phyloP scores from a whole-genome alignment of 2,329 filamentous ascomycete species.

The Neophaeococcomyces aloes region DNA sequence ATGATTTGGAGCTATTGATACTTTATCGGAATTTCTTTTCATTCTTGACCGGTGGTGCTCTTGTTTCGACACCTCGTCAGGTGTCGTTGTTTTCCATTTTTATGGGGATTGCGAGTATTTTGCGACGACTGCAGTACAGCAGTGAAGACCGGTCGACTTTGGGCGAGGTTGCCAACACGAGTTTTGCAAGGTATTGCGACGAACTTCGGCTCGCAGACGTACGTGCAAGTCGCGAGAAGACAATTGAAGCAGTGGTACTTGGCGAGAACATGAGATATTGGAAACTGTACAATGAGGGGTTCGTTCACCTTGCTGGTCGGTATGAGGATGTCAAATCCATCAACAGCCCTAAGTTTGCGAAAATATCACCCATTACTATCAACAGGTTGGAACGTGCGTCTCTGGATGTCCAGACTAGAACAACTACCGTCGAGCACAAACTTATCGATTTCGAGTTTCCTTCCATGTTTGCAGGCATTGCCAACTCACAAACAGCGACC shows the following conservation, averaged over 20 bases:
- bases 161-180: constrained; percentile 47
- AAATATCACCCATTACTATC: constrained; percentile 60
- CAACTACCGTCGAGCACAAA: constrained; percentile 58
- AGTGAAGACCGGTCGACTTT: constrained; percentile 55
- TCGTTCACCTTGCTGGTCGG: constrained; percentile 82
- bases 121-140: constrained; percentile 49
- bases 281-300: constrained; percentile 79
- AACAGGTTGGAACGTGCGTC: constrained; percentile 74
- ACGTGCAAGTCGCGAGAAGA: constrained; percentile 72
- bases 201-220: constrained; percentile 71
- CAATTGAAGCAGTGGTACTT: constrained; percentile 76
- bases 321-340: constrained; percentile 61
- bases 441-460: constrained; percentile 89
- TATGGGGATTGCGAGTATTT: constrained; percentile 47
- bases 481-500: constrained; percentile 65
- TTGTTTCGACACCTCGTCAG: constrained; percentile 48
- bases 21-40: constrained; percentile 54
- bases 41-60: constrained; percentile 51
- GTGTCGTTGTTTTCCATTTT: constrained; percentile 50
- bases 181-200: constrained; percentile 54
- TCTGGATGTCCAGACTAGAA: constrained; percentile 64
- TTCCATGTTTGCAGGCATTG: constrained; percentile 75
- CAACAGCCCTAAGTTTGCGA: constrained; percentile 56
- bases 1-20: constrained; percentile 48
- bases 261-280: constrained; percentile 77